These are phyloP conservation scores for Orbilia javanica DNA, from an alignment of 2,329 filamentous ascomycete species.

Conservation along the genomic window DNA sequence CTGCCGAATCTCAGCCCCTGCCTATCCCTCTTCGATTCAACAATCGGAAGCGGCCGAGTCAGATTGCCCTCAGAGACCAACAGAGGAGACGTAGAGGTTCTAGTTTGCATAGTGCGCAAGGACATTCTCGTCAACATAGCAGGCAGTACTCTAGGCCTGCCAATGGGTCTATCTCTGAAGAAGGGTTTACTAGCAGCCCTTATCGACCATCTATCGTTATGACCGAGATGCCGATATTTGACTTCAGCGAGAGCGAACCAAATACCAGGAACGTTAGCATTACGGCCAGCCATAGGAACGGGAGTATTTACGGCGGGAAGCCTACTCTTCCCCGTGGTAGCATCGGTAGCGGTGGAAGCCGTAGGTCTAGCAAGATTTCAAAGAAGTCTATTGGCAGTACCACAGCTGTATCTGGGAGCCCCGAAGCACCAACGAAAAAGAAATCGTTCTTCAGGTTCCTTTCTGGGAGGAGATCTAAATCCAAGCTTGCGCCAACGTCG, in stretches of 20 bases:
- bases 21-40: slow-evolving; percentile 26
- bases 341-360: background rate
- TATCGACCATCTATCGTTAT: slow-evolving; percentile 41
- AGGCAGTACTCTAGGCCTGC: slow-evolving; percentile 16
- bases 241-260: slow-evolving; percentile 46
- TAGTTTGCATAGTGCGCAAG: slow-evolving; percentile 36
- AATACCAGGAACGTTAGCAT: slow-evolving; percentile 37
- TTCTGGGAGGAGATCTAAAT: background rate
- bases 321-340: slow-evolving; percentile 2
- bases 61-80: slow-evolving; percentile 7
- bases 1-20: slow-evolving; percentile 19
- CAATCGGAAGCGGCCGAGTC: slow-evolving; percentile 32
- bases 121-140: slow-evolving; percentile 17
- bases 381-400: slow-evolving; percentile 33
- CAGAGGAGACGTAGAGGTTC: slow-evolving; percentile 13
- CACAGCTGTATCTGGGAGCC: slow-evolving; percentile 6
- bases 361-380: slow-evolving; percentile 44
- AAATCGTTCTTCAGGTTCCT: slow-evolving; percentile 45
- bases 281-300: slow-evolving; percentile 2
- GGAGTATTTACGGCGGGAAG: slow-evolving; percentile 20
- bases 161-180: slow-evolving; percentile 23
- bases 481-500: slow-evolving; percentile 14
- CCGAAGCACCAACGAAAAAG: slow-evolving; percentile 27
- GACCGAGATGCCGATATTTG: slow-evolving; percentile 40
- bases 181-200: slow-evolving; percentile 36